Evolutionary conservation across 225 moss, liverwort and hornwort species (phyloP).

Genomic region (Bryoerythrophyllum caledonicum): DNA sequence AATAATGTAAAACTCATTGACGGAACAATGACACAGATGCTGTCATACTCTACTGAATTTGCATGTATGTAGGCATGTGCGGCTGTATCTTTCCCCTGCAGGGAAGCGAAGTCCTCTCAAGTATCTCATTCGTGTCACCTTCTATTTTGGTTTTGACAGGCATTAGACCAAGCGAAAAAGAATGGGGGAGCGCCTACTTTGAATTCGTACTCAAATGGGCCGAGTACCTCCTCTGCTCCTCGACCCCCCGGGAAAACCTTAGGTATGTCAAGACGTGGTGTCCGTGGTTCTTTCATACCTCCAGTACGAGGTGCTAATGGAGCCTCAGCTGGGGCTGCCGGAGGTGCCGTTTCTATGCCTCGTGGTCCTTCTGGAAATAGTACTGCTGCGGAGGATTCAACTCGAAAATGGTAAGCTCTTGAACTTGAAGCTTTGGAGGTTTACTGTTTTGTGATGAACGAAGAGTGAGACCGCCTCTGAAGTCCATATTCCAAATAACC

Average conservation of each 20-base stretch:
- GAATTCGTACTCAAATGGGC: slow-evolving; percentile 49
- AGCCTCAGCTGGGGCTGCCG: slow-evolving; percentile 44
- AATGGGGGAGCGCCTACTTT: slow-evolving; percentile 47
- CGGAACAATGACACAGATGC: slow-evolving; percentile 9
- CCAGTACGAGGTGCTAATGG: slow-evolving; percentile 62
- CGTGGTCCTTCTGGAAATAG: slow-evolving; percentile 64
- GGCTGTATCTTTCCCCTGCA: background rate
- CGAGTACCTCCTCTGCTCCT: slow-evolving; percentile 45
- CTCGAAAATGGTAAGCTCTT: slow-evolving; percentile 73
- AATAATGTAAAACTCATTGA: background rate
- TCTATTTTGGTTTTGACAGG: slow-evolving; percentile 50
- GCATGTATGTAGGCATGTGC: slow-evolving; percentile 16
- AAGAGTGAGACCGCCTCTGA: slow-evolving; percentile 6
- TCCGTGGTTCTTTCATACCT: slow-evolving; percentile 84
- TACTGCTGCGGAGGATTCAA: slow-evolving; percentile 67
- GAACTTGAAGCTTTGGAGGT: slow-evolving; percentile 15
- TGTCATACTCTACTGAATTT: background rate
- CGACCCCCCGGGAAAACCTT: slow-evolving; percentile 76
- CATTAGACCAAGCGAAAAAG: slow-evolving; percentile 67
- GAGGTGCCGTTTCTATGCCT: slow-evolving; percentile 56
- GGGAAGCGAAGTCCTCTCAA: background rate
- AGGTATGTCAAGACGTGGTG: slow-evolving; percentile 88
- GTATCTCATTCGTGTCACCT: background rate
- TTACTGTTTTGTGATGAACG: background rate
- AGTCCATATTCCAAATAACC: background rate